phyloP scores from a whole-genome alignment of 495 filamentous ascomycete species.

The Aspergillus panamensis region DNA sequence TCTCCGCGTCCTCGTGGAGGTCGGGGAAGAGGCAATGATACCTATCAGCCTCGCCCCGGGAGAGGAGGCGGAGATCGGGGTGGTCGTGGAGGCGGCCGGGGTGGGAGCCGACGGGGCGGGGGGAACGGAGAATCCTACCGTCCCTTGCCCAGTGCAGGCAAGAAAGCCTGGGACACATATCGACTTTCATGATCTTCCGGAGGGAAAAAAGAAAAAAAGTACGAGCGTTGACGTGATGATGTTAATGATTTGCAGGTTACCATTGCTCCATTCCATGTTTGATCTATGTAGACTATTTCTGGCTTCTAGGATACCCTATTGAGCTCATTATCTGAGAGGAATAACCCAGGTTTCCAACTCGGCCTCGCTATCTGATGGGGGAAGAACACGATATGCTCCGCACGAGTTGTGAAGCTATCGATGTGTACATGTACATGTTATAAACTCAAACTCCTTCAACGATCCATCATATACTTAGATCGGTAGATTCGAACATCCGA shows the following conservation, averaged over 20 bases:
- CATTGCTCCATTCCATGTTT: background rate
- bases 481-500: too few relatives aligned
- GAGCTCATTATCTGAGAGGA: too few relatives aligned
- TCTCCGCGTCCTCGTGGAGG: slow-evolving; percentile 22
- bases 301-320: background rate
- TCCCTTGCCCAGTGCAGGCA: slow-evolving; percentile 36
- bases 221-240: slow-evolving; percentile 1
- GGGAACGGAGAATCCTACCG: slow-evolving; percentile 26
- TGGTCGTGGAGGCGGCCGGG: slow-evolving; percentile 21
- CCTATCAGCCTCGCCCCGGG: slow-evolving; percentile 10
- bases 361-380: too few relatives aligned
- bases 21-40: slow-evolving; percentile 23
- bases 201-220: background rate
- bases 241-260: slow-evolving; percentile 11
- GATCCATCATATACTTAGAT: too few relatives aligned
- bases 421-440: too few relatives aligned
- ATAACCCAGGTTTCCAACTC: too few relatives aligned
- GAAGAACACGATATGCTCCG: too few relatives aligned
- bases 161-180: slow-evolving; percentile 34
- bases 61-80: slow-evolving; percentile 16
- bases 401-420: too few relatives aligned
- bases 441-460: too few relatives aligned
- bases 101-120: slow-evolving; percentile 20
- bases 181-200: slow-evolving; percentile 23
- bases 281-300: background rate